phyloP scores from a whole-genome alignment of 176 grass and related monocot species.

The Oryza punctata region DNA sequence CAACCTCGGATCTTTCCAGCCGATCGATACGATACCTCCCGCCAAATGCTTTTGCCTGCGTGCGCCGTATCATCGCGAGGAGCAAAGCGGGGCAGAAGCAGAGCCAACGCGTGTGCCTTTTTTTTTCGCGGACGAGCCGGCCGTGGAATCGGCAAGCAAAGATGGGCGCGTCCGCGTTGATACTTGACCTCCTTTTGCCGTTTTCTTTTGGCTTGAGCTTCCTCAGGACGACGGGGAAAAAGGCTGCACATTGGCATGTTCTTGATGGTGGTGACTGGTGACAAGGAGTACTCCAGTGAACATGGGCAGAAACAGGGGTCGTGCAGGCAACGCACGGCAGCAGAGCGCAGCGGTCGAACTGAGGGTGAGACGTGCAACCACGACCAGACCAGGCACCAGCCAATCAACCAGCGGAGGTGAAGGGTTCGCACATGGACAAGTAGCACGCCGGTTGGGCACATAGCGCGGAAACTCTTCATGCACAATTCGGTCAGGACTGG shows the following conservation, averaged over 20 bases:
- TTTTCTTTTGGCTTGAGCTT: not conserved
- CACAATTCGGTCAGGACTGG: not conserved
- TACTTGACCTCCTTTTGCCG: not conserved
- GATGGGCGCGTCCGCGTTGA: not conserved
- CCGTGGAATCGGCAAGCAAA: slow-evolving; percentile 24
- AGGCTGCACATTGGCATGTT: not conserved
- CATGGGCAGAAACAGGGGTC: not conserved
- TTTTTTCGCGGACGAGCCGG: not conserved
- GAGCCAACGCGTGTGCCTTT: not conserved
- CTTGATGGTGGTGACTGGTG: not conserved
- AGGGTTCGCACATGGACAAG: not conserved
- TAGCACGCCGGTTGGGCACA: not conserved
- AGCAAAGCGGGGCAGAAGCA: not conserved
- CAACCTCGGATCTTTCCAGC: slow-evolving; percentile 24
- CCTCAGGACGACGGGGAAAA: not conserved
- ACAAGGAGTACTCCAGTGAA: not conserved
- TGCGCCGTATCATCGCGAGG: slow-evolving; percentile 12
- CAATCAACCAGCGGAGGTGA: not conserved
- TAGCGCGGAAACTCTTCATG: not conserved
- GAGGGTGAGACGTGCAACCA: slow-evolving; percentile 26
- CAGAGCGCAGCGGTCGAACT: not conserved
- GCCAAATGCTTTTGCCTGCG: slow-evolving; percentile 32
- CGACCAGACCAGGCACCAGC: not conserved
- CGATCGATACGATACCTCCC: slow-evolving; percentile 41
- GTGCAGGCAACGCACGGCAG: slow-evolving; percentile 3